A percentile compares a stretch with the other conserved stretches of the same genome.
Conservation (phyloP, 2,329 filamentous ascomycete species). For the Monosporascus cannonballus region DNA sequence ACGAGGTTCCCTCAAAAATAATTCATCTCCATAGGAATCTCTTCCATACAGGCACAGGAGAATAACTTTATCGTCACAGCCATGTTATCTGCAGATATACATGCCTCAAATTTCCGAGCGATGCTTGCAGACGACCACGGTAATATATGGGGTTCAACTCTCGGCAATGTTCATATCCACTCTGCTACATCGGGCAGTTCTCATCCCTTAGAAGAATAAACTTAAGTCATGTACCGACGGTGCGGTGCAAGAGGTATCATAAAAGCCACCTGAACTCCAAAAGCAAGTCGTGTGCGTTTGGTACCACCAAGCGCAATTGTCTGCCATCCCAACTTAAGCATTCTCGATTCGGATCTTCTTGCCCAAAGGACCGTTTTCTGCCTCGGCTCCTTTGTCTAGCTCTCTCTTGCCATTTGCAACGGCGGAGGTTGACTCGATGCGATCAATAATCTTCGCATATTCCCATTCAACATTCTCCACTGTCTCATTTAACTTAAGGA, state of each 20-base stretch:
- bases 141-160: neutral
- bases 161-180: neutral
- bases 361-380: slow-evolving; percentile 19
- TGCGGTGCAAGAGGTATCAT: slow-evolving; percentile 17
- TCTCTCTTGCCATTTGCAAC: slow-evolving; percentile 41
- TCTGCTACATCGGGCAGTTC: neutral
- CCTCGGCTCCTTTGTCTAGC: slow-evolving; percentile 22
- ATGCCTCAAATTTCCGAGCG: neutral
- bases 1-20: slow-evolving; percentile 27
- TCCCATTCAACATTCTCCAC: slow-evolving; percentile 64
- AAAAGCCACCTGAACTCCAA: slow-evolving; percentile 17
- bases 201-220: neutral
- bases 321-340: slow-evolving; percentile 2
- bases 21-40: neutral
- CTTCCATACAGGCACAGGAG: no score
- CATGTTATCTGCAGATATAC: neutral
- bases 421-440: slow-evolving; percentile 15
- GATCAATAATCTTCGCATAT: slow-evolving; percentile 58
- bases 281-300: slow-evolving; percentile 2
- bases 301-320: slow-evolving; percentile 7
- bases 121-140: neutral
- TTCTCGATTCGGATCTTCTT: slow-evolving; percentile 42
- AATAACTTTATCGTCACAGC: no score
- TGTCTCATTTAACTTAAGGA: slow-evolving; percentile 66
- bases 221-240: slow-evolving; percentile 11